Evolutionary conservation across 1,284 basidiomycete species (phyloP).

Genomic region (Naganishia albida): DNA sequence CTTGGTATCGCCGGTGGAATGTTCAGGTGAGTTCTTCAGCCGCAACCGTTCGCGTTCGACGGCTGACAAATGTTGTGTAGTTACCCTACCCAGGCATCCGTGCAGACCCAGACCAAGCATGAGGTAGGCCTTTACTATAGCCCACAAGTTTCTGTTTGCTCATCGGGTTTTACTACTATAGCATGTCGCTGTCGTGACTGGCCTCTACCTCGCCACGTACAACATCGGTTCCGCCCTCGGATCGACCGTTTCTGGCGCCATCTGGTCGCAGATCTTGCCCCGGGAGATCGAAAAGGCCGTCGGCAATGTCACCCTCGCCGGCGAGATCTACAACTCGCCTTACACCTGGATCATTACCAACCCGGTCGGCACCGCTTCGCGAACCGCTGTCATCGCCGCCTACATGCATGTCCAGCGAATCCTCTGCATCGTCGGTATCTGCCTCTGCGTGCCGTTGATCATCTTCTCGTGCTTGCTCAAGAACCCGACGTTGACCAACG

Average conservation of each 20-base stretch:
- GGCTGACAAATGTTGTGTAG: slow-evolving; percentile 1
- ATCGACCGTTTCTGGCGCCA: slow-evolving; percentile 53
- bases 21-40: slow-evolving; percentile 40
- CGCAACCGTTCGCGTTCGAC: not conserved
- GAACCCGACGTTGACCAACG: slow-evolving; percentile 43
- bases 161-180: too few species aligned
- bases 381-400: slow-evolving; percentile 44
- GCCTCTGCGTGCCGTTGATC: slow-evolving; percentile 41
- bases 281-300: slow-evolving; percentile 38
- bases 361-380: slow-evolving; percentile 47
- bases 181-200: not conserved
- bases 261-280: slow-evolving; percentile 53
- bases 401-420: slow-evolving; percentile 47
- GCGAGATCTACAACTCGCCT: slow-evolving; percentile 48
- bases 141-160: too few species aligned
- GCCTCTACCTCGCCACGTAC: slow-evolving; percentile 53
- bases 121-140: slow-evolving; percentile 35
- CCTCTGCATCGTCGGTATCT: slow-evolving; percentile 48
- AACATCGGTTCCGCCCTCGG: slow-evolving; percentile 54
- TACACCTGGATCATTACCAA: slow-evolving; percentile 45
- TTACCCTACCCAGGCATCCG: slow-evolving; percentile 53
- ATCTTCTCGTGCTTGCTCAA: slow-evolving; percentile 37
- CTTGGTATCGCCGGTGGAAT: slow-evolving; percentile 53
- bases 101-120: slow-evolving; percentile 53
- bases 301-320: slow-evolving; percentile 46